Conservation (phyloP, 345 rosid genomes). For the Populus deltoides region DNA sequence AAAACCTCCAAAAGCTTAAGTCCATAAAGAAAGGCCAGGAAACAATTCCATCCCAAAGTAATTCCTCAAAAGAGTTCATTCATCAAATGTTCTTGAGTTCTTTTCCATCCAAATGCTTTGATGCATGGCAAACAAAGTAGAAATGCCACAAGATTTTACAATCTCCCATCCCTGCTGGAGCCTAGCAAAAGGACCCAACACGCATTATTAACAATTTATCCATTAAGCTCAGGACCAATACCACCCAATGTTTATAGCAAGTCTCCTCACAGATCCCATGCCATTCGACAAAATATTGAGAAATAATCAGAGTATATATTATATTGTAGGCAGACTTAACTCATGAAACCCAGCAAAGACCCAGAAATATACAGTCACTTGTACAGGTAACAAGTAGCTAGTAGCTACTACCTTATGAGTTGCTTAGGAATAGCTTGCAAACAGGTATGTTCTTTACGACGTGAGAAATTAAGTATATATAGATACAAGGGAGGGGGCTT, state of each 20-base stretch:
- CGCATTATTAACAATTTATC: neutral
- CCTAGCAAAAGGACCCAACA: neutral
- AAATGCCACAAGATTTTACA: neutral
- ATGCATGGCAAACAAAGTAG: neutral
- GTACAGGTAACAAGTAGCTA: neutral
- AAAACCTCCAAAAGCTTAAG: neutral
- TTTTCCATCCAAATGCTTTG: neutral
- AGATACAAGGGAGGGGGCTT: neutral
- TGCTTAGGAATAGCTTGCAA: neutral
- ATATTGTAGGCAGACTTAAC: neutral
- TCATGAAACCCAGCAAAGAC: neutral
- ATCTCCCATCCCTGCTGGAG: neutral
- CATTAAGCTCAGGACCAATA: neutral
- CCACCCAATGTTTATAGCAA: neutral
- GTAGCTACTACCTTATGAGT: neutral
- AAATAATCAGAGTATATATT: neutral
- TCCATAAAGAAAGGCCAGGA: neutral
- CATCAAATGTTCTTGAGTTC: neutral
- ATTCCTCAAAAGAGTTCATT: neutral
- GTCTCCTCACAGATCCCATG: neutral
- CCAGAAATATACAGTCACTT: neutral
- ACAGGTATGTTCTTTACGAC: neutral
- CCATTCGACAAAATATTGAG: neutral
- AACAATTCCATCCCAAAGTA: neutral
- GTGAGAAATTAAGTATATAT: neutral